A percentile compares a stretch with the other conserved stretches of the same genome.
Evolutionary conservation across 192 early-diverging fungal genomes (phyloP).

Genomic region (Gamsiella multidivaricata): DNA sequence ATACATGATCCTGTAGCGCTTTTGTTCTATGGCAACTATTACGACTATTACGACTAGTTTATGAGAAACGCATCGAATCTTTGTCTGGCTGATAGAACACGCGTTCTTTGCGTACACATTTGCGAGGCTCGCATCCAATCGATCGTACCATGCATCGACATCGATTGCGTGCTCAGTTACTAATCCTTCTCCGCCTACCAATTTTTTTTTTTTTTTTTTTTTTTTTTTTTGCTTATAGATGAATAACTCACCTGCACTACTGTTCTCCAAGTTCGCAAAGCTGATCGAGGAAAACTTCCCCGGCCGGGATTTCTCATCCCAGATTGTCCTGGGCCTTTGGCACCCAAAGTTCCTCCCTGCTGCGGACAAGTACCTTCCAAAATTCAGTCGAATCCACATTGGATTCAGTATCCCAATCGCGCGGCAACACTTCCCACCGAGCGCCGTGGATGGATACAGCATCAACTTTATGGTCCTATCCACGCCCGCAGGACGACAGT

Average conservation of each 20-base stretch:
- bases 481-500: constrained; percentile 51
- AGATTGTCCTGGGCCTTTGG: constrained; percentile 66
- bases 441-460: constrained; percentile 55
- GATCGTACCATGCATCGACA: constrained; percentile 1
- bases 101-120: constrained; percentile 6
- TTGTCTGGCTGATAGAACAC: not conserved
- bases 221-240: constrained; percentile 11
- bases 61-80: no score
- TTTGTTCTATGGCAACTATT: no score
- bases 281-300: constrained; percentile 45
- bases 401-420: constrained; percentile 60
- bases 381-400: constrained; percentile 61
- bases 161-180: not conserved
- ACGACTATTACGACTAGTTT: no score
- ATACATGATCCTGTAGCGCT: no score
- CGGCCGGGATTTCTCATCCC: constrained; percentile 54
- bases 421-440: constrained; percentile 48
- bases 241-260: constrained; percentile 40
- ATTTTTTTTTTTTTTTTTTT: constrained; percentile 3
- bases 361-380: constrained; percentile 55
- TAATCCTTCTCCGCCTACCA: not conserved
- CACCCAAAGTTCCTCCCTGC: constrained; percentile 60
- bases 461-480: constrained; percentile 55
- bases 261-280: constrained; percentile 37
- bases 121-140: constrained; percentile 6